phyloP scores from a whole-genome alignment of 75 land plant genomes.

The Sequoia sempervirens region DNA sequence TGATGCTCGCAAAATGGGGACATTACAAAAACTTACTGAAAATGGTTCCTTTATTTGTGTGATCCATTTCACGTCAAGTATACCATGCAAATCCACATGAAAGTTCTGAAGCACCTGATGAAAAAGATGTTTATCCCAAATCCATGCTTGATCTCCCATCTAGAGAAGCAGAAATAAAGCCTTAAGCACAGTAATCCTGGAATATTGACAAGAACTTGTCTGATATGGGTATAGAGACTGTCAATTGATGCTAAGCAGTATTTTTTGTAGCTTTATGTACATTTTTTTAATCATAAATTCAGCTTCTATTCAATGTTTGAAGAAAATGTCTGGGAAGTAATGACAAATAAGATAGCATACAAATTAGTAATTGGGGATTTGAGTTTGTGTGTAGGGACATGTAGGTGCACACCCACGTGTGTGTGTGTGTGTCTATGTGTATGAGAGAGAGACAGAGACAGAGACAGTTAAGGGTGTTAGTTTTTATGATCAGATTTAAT shows the following conservation, averaged over 20 bases:
- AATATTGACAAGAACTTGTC: neutral
- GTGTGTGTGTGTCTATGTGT: too few species aligned
- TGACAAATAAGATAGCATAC: constrained; percentile 1
- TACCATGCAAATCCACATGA: neutral
- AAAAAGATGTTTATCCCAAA: neutral
- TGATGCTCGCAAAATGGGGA: too few species aligned
- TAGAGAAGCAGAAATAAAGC: neutral
- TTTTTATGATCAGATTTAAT: too few species aligned
- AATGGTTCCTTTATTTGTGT: too few species aligned
- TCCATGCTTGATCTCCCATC: neutral
- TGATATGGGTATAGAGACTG: neutral
- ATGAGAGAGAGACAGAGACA: neutral
- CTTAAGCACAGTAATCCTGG: neutral
- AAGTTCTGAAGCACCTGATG: neutral
- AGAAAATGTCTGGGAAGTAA: neutral
- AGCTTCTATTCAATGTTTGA: neutral
- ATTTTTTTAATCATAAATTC: neutral
- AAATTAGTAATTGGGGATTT: neutral
- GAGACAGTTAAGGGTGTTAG: neutral
- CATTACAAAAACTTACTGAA: too few species aligned
- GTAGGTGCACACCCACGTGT: too few species aligned
- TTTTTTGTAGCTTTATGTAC: neutral
- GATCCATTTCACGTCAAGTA: too few species aligned
- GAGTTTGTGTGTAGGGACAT: neutral
- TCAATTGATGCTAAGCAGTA: neutral